Evolutionary conservation across 768 basidiomycete species (phyloP).

Genomic region (Mycena filopes): DNA sequence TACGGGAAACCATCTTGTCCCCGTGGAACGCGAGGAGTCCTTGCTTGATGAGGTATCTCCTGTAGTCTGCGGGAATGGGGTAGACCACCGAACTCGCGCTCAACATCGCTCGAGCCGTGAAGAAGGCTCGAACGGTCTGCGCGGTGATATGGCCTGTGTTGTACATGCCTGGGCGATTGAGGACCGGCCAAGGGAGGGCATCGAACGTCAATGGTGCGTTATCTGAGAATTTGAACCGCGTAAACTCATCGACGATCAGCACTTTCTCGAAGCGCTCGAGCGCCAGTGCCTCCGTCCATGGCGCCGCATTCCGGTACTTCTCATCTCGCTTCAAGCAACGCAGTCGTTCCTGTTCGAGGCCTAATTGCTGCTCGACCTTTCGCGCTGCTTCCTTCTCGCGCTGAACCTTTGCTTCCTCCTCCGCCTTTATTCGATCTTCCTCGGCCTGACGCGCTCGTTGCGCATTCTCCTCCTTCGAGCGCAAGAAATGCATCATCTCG

Average conservation of each 20-base stretch:
- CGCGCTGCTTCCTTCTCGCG: neutral
- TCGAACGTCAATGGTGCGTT: constrained; percentile 8
- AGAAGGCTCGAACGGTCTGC: neutral
- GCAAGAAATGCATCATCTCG: neutral
- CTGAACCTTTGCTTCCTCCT: neutral
- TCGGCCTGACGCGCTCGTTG: neutral
- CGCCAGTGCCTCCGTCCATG: neutral
- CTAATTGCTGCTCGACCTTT: neutral
- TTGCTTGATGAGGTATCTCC: no score
- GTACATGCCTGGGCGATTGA: neutral
- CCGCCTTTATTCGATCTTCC: neutral
- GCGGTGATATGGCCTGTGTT: neutral
- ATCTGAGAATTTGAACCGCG: neutral
- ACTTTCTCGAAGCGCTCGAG: constrained; percentile 7
- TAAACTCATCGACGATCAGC: constrained; percentile 1
- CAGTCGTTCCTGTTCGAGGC: neutral
- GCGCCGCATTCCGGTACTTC: neutral
- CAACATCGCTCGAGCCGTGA: neutral
- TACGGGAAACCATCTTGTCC: no score
- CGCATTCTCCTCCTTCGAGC: constrained; percentile 1
- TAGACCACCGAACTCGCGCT: no score
- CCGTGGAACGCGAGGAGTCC: no score
- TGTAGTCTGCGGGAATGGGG: no score
- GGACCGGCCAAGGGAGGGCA: constrained; percentile 1
- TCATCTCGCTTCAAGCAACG: constrained; percentile 5